phyloP scores from a whole-genome alignment of 1,284 basidiomycete species.

The Lignosus rhinocerotis region DNA sequence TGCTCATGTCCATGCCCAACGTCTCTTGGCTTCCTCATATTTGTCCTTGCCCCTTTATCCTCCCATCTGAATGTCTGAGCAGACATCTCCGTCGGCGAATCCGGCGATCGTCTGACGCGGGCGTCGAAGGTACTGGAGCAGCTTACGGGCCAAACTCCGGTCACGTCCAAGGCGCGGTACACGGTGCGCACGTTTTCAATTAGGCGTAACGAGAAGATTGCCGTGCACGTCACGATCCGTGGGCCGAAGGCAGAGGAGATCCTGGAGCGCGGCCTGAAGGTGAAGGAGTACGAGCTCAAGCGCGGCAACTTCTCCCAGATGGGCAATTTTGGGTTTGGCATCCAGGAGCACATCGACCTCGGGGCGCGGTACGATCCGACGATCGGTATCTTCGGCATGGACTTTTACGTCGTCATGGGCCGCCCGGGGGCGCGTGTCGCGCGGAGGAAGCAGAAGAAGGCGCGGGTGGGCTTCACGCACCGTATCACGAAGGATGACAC shows the following conservation, averaged over 20 bases:
- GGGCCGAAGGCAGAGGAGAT: conserved; percentile 99
- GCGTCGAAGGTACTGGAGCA: conserved; percentile 99
- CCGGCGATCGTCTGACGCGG: conserved; percentile 98
- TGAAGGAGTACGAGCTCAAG: conserved; percentile 99
- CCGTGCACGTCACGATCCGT: conserved; percentile 98
- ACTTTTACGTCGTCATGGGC: conserved; percentile 98
- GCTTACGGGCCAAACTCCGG: conserved; percentile 98
- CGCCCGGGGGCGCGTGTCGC: conserved; percentile 93
- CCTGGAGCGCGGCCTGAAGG: conserved; percentile 98
- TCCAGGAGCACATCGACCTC: conserved; percentile 98
- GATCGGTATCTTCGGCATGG: conserved; percentile 98
- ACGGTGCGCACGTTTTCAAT: conserved; percentile 99
- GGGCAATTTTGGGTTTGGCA: conserved; percentile 98
- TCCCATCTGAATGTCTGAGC: not conserved
- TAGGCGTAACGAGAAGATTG: conserved; percentile 99
- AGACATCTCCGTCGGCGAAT: conserved; percentile 99
- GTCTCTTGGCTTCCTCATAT: not conserved
- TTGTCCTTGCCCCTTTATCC: not conserved
- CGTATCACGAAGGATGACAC: conserved; percentile 92
- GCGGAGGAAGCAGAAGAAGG: conserved; percentile 88
- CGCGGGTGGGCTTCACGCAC: conserved; percentile 87
- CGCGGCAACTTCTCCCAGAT: conserved; percentile 96
- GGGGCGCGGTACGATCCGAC: conserved; percentile 97
- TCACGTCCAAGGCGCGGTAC: conserved; percentile 99
- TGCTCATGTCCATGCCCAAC: not conserved